These are phyloP conservation scores for Ramalina intermedia DNA, from an alignment of 495 filamentous ascomycete genomes.

Conservation along the genomic window DNA sequence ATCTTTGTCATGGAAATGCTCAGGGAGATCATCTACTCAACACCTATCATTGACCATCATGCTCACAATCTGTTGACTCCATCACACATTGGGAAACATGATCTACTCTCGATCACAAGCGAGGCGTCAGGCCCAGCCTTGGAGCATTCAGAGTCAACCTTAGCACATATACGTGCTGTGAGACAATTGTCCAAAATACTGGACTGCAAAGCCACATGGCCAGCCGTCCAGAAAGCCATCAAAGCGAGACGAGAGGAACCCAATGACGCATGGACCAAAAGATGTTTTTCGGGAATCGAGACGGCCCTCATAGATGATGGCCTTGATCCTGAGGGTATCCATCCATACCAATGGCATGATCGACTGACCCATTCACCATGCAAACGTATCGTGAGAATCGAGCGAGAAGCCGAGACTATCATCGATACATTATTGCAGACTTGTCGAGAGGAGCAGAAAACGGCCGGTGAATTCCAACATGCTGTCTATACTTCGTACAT, in stretches of 20 bases:
- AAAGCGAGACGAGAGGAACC: slow-evolving; percentile 37
- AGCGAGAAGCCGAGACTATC: slow-evolving; percentile 54
- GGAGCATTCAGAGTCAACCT: slow-evolving; percentile 37
- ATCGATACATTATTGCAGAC: slow-evolving; percentile 32
- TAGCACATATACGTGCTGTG: slow-evolving; percentile 57
- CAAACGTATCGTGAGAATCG: slow-evolving; percentile 73
- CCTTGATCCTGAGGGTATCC: slow-evolving; percentile 41
- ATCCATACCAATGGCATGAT: slow-evolving; percentile 56
- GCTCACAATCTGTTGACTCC: slow-evolving; percentile 62
- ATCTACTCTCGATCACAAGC: slow-evolving; percentile 46
- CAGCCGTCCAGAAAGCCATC: slow-evolving; percentile 47
- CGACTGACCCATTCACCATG: slow-evolving; percentile 44
- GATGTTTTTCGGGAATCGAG: slow-evolving; percentile 63
- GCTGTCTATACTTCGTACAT: slow-evolving; percentile 32
- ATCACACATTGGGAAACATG: slow-evolving; percentile 21
- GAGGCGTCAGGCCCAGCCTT: slow-evolving; percentile 62
- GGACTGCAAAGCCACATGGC: slow-evolving; percentile 42
- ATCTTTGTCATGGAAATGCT: slow-evolving; percentile 3
- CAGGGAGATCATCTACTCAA: slow-evolving; percentile 34
- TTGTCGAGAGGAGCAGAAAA: slow-evolving; percentile 7
- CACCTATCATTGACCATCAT: slow-evolving; percentile 80
- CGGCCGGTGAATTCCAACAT: slow-evolving; percentile 15
- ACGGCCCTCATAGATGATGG: slow-evolving; percentile 70
- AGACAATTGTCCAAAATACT: slow-evolving; percentile 53
- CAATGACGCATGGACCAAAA: slow-evolving; percentile 41